Base-by-base conservation (phyloP, 148 eudicot genomes). In the Silene conica region DNA sequence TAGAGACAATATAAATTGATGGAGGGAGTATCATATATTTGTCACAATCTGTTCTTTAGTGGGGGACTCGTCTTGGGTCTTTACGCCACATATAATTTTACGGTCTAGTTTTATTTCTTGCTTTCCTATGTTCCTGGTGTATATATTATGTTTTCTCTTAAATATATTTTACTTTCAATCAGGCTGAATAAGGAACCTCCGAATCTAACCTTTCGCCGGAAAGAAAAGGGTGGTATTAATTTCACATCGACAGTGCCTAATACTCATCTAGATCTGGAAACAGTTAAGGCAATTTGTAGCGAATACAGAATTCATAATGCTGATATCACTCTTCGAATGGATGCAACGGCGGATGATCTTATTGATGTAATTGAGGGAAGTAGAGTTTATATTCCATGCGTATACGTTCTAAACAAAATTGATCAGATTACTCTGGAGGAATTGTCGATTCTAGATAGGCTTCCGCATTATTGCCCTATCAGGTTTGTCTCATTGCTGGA, bases 131-230 rank as follows among this genome's bases (percentile, higher is more conserved):
- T 50, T 69, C 56, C 14, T 19, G 14, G 48, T 26, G 72, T 38
- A 15, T 48, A 20, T 52, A 52, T 74, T 63, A 26, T 59, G 48
- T 78, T 52, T 38, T 38, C 43, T 46, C 41, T 67, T 21, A 11
- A 66, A 41, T 66, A 18, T 8, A 43, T 18, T 38, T 46, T 67
- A 46, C 21, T 60, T 70, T 77, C 15, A 69, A 58, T 67, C 84
- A 95, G 99, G 86, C 87, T 95, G 69, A 95, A 95, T 86, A 95
- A 95, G 84, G 97, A 95, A 78, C 99, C 99, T 18, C 99, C 99
- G 52, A 95, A 95, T 82, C 79, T 95, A 81, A 81, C 94, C 21
- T 95, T 95, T 76, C 86, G 99, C 74, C 92, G 74, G 87, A 95
- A 95, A 83, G 97, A 95, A 9, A 95, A 95, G 87, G 99, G 99